A percentile compares a stretch with the other conserved stretches of the same genome.
Evolutionary conservation across 441 rosid species (phyloP).

Genomic region (Viola pubescens): DNA sequence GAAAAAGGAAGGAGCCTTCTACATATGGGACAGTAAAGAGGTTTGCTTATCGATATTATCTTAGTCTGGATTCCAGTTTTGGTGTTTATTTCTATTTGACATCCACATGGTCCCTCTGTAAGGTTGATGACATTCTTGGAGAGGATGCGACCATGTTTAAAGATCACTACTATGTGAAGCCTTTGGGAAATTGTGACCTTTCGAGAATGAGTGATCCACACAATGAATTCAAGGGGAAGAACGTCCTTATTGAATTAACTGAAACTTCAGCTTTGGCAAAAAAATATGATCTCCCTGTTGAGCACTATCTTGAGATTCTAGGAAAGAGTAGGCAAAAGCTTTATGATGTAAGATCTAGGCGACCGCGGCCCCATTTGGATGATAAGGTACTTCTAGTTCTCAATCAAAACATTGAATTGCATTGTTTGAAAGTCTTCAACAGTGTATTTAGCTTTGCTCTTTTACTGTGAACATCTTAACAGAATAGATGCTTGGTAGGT

Average conservation of each 20-base stretch:
- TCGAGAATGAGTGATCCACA: slow-evolving; percentile 86
- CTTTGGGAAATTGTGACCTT: slow-evolving; percentile 76
- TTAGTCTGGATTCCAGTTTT: not conserved
- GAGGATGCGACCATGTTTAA: slow-evolving; percentile 64
- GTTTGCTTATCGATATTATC: slow-evolving; percentile 24
- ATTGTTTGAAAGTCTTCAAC: not conserved
- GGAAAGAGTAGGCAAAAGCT: slow-evolving; percentile 73
- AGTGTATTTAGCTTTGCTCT: slow-evolving; percentile 15
- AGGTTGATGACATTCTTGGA: slow-evolving; percentile 75
- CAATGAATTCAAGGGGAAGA: slow-evolving; percentile 66
- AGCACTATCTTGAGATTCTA: slow-evolving; percentile 58
- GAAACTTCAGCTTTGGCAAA: slow-evolving; percentile 54
- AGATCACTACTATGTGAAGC: slow-evolving; percentile 74
- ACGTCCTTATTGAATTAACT: slow-evolving; percentile 71
- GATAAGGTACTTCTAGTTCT: slow-evolving; percentile 49
- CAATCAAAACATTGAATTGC: not conserved
- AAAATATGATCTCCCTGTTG: slow-evolving; percentile 44
- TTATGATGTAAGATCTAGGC: slow-evolving; percentile 49
- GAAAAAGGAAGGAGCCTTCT: slow-evolving; percentile 92
- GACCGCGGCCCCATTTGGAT: slow-evolving; percentile 92
- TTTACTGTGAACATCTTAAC: slow-evolving; percentile 11
- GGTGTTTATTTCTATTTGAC: not conserved
- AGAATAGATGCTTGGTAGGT: slow-evolving; percentile 38
- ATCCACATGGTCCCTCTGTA: slow-evolving; percentile 13
- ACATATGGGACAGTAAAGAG: slow-evolving; percentile 76